Conservation (phyloP, 805 yeast genomes). For the Metahyphopichia silvanorum region DNA sequence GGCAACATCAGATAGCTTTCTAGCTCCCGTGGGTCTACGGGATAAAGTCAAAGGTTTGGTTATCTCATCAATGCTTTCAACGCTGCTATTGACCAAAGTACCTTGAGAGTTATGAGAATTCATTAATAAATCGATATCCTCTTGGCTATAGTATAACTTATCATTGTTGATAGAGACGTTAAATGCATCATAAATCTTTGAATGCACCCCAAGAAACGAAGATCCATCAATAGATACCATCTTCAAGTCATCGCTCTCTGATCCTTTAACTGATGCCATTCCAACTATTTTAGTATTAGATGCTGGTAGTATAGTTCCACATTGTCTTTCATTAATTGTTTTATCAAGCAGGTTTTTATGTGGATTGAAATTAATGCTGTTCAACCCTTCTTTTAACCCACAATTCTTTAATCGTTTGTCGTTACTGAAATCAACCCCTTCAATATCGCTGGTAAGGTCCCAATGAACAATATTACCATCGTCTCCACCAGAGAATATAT, state of each 20-base stretch:
- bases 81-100: conserved; percentile 14
- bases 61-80: conserved; percentile 8
- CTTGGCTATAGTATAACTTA: conserved; percentile 26
- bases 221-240: conserved; percentile 53
- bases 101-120: conserved; percentile 9
- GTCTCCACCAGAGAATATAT: conserved; percentile 55
- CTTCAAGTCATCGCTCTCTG: conserved; percentile 26
- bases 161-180: conserved; percentile 15
- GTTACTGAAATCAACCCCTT: conserved; percentile 8
- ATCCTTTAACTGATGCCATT: conserved; percentile 33
- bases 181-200: conserved; percentile 32
- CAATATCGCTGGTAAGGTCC: conserved; percentile 43
- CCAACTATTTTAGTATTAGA: conserved; percentile 49
- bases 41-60: conserved; percentile 10
- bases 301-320: conserved; percentile 63
- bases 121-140: conserved; percentile 22
- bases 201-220: conserved; percentile 57
- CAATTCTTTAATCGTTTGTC: conserved; percentile 24
- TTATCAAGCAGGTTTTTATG: conserved; percentile 28
- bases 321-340: conserved; percentile 42
- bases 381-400: conserved; percentile 45
- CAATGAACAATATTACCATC: conserved; percentile 71
- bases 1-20: not conserved
- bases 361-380: conserved; percentile 36
- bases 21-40: conserved; percentile 5